Evolutionary conservation across 2,329 filamentous ascomycete genomes (phyloP).

Genomic region (Westerdykella ornata): DNA sequence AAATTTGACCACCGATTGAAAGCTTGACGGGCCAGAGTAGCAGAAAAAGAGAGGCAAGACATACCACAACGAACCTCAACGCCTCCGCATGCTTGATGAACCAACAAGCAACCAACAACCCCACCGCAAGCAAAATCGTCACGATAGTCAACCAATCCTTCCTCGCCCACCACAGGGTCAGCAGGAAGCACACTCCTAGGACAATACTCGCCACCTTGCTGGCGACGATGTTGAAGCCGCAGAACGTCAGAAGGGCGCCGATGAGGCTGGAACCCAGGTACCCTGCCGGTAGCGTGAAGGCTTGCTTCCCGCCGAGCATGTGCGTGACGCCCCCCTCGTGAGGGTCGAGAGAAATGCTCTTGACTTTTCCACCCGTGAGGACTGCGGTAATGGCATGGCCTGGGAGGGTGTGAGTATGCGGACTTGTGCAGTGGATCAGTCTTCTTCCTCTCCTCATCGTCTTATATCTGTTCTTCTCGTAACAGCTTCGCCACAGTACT

Average conservation of each 20-base stretch:
- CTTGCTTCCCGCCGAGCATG: slow-evolving; percentile 64
- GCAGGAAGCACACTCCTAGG: slow-evolving; percentile 64
- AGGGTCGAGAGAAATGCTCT: slow-evolving; percentile 67
- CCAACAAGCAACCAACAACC: slow-evolving; percentile 66
- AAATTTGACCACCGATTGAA: neutral
- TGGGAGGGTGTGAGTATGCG: slow-evolving; percentile 41
- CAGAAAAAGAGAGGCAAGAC: slow-evolving; percentile 19
- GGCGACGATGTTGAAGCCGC: slow-evolving; percentile 74
- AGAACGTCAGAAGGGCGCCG: slow-evolving; percentile 70
- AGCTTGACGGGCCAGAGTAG: neutral
- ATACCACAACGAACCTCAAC: slow-evolving; percentile 62
- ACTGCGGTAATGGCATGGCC: slow-evolving; percentile 71
- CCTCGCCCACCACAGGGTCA: slow-evolving; percentile 78
- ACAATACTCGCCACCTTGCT: slow-evolving; percentile 72
- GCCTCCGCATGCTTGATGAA: slow-evolving; percentile 72
- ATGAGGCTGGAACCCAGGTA: slow-evolving; percentile 73
- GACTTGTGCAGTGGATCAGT: neutral
- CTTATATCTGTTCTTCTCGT: no score
- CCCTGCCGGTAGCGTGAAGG: slow-evolving; percentile 67
- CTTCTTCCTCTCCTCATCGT: neutral
- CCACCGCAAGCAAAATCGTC: slow-evolving; percentile 64
- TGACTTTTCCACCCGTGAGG: slow-evolving; percentile 65
- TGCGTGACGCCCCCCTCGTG: slow-evolving; percentile 72
- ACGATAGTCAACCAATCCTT: slow-evolving; percentile 70
- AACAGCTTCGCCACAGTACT: no score